Percentiles rank a stretch among this genome's conserved stretches.
Conservation (phyloP, 352 stramenopile genomes). For the Globisporangium recalcitrans region DNA sequence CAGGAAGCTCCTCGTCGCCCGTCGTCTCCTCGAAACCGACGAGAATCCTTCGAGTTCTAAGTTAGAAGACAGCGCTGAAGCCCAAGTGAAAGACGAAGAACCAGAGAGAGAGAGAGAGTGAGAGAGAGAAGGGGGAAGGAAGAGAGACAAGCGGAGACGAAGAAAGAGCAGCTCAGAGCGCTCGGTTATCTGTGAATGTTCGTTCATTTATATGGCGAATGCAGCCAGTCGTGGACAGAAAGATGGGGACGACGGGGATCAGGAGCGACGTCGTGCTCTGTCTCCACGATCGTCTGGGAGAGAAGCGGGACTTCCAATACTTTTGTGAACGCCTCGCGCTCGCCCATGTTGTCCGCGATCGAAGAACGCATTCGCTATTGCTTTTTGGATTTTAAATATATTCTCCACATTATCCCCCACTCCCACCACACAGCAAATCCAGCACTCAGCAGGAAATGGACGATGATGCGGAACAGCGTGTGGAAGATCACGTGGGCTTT, state of each 20-base stretch:
- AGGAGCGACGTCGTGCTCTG: background rate
- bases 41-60: constrained; percentile 41
- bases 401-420: too few relatives aligned
- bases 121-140: background rate
- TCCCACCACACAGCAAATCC: too few relatives aligned
- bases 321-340: background rate
- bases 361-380: constrained; percentile 1
- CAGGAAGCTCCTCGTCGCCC: constrained; percentile 14
- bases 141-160: background rate
- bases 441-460: too few relatives aligned
- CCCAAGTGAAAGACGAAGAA: background rate
- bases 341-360: background rate
- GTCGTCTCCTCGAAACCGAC: constrained; percentile 27
- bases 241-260: background rate
- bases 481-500: constrained; percentile 9
- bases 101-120: background rate
- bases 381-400: constrained; percentile 9
- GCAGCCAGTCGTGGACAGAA: background rate
- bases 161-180: constrained; percentile 1
- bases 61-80: background rate
- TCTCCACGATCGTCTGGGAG: background rate
- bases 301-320: background rate
- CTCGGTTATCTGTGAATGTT: constrained; percentile 8
- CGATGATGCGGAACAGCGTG: constrained; percentile 3
- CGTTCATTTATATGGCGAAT: constrained; percentile 7